Evolutionary conservation across 2,329 filamentous ascomycete species (phyloP).

Genomic region (Alternaria sp.): DNA sequence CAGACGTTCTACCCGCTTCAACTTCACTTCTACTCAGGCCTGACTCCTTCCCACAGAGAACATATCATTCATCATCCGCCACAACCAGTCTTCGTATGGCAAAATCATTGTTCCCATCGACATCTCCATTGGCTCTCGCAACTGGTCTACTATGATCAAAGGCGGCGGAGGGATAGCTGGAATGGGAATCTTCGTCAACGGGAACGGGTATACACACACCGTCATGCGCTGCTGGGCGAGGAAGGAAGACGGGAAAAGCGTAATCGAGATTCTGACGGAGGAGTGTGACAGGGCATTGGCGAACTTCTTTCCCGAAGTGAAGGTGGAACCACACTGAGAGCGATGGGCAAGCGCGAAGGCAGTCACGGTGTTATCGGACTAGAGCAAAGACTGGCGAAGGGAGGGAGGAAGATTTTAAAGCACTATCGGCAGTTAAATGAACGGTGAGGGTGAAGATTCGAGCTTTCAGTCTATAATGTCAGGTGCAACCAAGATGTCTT

Average conservation of each 20-base stretch:
- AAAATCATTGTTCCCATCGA: conserved; percentile 12
- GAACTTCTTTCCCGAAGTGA: conserved; percentile 5
- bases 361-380: background rate
- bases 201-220: conserved; percentile 12
- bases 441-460: background rate
- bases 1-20: too few species aligned
- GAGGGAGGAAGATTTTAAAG: background rate
- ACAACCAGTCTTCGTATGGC: conserved; percentile 13
- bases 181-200: conserved; percentile 13
- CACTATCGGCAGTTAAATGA: background rate
- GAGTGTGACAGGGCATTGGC: conserved; percentile 2
- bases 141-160: conserved; percentile 1
- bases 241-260: background rate
- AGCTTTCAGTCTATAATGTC: background rate
- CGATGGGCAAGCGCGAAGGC: background rate
- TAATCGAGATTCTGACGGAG: conserved; percentile 6
- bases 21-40: background rate
- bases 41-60: conserved; percentile 6
- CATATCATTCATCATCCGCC: conserved; percentile 18
- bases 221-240: background rate
- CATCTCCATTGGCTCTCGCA: conserved; percentile 7
- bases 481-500: background rate
- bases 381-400: background rate
- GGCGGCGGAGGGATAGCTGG: background rate
- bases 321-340: too few species aligned